Percentiles rank a stretch among this genome's conserved stretches.
Conservation (phyloP, 805 yeast species). For the Nakazawaea pomicola region DNA sequence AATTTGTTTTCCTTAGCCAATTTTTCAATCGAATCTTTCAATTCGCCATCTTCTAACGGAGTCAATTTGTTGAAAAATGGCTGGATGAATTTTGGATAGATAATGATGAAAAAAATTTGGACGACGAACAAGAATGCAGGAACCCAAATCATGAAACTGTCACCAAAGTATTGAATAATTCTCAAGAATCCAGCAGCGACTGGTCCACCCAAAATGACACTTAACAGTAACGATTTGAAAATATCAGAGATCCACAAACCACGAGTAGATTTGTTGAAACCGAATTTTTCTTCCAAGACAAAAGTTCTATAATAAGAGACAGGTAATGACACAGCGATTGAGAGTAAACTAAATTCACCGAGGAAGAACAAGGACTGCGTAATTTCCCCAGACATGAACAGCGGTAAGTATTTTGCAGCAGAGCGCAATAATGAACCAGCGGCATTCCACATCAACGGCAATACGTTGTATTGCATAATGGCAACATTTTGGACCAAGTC, state of each 20-base stretch:
- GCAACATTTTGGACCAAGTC: slow-evolving; percentile 51
- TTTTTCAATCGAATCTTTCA: slow-evolving; percentile 73
- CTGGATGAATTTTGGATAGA: slow-evolving; percentile 81
- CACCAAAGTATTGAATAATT: slow-evolving; percentile 76
- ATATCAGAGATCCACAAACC: slow-evolving; percentile 69
- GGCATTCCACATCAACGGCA: slow-evolving; percentile 58
- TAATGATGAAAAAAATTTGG: slow-evolving; percentile 68
- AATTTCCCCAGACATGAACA: slow-evolving; percentile 45
- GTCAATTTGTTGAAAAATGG: slow-evolving; percentile 91
- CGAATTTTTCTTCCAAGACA: slow-evolving; percentile 86
- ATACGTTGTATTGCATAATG: slow-evolving; percentile 52
- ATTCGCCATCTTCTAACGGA: slow-evolving; percentile 86
- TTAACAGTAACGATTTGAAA: slow-evolving; percentile 53
- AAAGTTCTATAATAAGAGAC: slow-evolving; percentile 71
- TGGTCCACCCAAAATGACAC: slow-evolving; percentile 63
- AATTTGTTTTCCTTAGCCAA: slow-evolving; percentile 72
- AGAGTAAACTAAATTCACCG: slow-evolving; percentile 41
- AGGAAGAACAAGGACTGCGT: slow-evolving; percentile 69
- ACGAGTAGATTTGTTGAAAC: slow-evolving; percentile 83
- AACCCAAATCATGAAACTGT: slow-evolving; percentile 74
- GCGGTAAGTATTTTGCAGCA: slow-evolving; percentile 17
- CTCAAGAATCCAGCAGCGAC: slow-evolving; percentile 70
- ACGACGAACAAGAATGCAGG: slow-evolving; percentile 66
- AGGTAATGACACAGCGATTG: slow-evolving; percentile 60
- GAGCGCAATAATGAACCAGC: slow-evolving; percentile 37